Base-by-base conservation (phyloP, 2,329 filamentous ascomycete species). In the Talaromyces sp. region DNA sequence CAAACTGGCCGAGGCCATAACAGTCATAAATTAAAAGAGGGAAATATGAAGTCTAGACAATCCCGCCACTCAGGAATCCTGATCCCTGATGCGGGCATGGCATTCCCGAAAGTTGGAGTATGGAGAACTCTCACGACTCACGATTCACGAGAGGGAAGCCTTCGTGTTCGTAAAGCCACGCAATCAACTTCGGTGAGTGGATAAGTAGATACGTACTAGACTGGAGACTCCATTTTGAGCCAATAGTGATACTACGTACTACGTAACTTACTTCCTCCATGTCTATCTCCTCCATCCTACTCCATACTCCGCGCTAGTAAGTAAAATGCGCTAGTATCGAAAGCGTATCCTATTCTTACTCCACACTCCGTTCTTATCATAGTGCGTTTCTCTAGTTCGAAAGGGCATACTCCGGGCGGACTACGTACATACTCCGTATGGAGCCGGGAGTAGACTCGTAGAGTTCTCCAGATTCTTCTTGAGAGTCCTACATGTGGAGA, bases 301-400 rank as follows among this genome's bases (percentile, higher is more conserved):
- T n/a, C n/a, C n/a, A n/a, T n/a, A 22, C 53, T 34, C n/a, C 19
- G n/a, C 53, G 5, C 53, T 56, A 36, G 53, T 56, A 38, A 56
- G n/a, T 38, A 15, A 8, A 15, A 36, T 19, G 10, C 29, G 19
- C 53, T 56, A 56, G 53, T 56, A 56, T 56, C 31, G 17, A 22
- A 22, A 36, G 31, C 53, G 53, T 56, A 43, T 59, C 31, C 36
- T 43, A 27, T 59, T 22, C 22, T n/a, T 40, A 59, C 56, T 59
- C 56, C 56, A 59, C 22, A 59, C 43, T 43, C 56, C 56, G 13
- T 59, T 59, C 56, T 59, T n/a, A 22, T 43, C 34, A 38, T 59
- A 59, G 56, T 31, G 56, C 15, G 31, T 56, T 56, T 56, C 11
- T 22, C 19, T 56, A 13, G n/a, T 54, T 31, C 8, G 11, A 5